A percentile compares a stretch with the other conserved stretches of the same genome.
phyloP scores from a whole-genome alignment of 495 filamentous ascomycete genomes.

The Glutinoglossum americanum region DNA sequence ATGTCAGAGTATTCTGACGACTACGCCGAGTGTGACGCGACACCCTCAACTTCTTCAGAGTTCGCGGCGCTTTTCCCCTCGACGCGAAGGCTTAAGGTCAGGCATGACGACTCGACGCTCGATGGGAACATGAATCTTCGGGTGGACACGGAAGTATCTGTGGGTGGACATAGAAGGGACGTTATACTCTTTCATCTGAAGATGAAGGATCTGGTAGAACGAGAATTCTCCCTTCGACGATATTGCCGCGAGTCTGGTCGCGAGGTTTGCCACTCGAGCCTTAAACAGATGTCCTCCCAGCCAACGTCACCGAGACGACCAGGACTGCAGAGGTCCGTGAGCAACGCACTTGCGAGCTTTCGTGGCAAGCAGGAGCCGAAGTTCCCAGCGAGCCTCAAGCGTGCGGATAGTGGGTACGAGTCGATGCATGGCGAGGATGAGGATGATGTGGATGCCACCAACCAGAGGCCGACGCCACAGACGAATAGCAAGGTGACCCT shows the following conservation, averaged over 20 bases:
- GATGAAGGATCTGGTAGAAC: constrained; percentile 75
- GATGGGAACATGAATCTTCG: constrained; percentile 98
- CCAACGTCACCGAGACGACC: constrained; percentile 27
- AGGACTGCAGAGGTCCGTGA: constrained; percentile 47
- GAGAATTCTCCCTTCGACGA: constrained; percentile 76
- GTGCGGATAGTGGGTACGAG: constrained; percentile 39
- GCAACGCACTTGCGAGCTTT: constrained; percentile 48
- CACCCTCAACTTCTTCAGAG: constrained; percentile 57
- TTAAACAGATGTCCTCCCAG: constrained; percentile 33
- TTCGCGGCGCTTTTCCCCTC: constrained; percentile 84
- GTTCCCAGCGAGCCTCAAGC: constrained; percentile 23
- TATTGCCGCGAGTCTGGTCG: constrained; percentile 87
- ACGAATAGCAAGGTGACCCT: constrained; percentile 59
- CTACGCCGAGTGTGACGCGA: constrained; percentile 34
- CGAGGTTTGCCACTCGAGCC: constrained; percentile 71
- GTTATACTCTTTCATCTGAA: constrained; percentile 85
- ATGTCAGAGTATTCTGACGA: constrained; percentile 42
- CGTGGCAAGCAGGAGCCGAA: constrained; percentile 33
- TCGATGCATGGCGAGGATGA: constrained; percentile 27
- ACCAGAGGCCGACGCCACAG: constrained; percentile 18
- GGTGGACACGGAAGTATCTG: constrained; percentile 53
- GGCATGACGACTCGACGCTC: constrained; percentile 74
- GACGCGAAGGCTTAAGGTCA: constrained; percentile 52
- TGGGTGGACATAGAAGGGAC: constrained; percentile 32
- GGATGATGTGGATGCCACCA: constrained; percentile 17